Evolutionary conservation across 768 basidiomycete species (phyloP).

Genomic region (Tubosaeta sp.): DNA sequence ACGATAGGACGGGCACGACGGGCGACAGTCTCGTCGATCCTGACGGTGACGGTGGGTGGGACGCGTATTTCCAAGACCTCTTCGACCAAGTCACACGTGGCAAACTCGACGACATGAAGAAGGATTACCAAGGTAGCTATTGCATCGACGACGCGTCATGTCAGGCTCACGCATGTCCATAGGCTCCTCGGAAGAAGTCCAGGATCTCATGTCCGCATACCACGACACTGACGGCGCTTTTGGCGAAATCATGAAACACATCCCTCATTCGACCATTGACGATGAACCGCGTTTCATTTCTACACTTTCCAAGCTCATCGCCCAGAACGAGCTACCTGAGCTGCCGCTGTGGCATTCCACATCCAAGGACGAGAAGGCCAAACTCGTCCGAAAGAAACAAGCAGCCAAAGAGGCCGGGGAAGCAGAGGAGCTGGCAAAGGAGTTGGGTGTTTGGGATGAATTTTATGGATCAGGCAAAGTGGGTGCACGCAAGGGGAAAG

Average conservation of each 20-base stretch:
- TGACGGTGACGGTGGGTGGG: constrained; percentile 83
- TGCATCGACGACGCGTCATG: neutral
- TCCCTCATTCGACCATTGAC: constrained; percentile 78
- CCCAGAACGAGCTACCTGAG: constrained; percentile 50
- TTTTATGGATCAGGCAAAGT: constrained; percentile 79
- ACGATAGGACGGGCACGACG: constrained; percentile 84
- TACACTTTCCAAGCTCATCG: constrained; percentile 63
- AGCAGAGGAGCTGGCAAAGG: constrained; percentile 79
- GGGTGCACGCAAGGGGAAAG: constrained; percentile 52
- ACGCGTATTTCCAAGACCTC: constrained; percentile 87
- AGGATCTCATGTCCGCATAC: constrained; percentile 78
- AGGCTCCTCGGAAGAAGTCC: constrained; percentile 85
- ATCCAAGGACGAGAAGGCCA: constrained; percentile 77
- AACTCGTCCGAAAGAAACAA: constrained; percentile 66
- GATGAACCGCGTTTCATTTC: constrained; percentile 85
- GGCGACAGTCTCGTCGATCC: constrained; percentile 69
- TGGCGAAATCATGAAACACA: constrained; percentile 73
- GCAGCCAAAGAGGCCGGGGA: constrained; percentile 77
- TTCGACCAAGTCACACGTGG: constrained; percentile 84
- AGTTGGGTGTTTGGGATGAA: constrained; percentile 92
- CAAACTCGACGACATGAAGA: constrained; percentile 90
- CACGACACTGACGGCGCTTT: constrained; percentile 67
- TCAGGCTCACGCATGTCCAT: neutral
- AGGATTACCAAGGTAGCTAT: constrained; percentile 76
- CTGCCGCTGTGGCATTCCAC: constrained; percentile 63